Base-by-base conservation (phyloP, 2,329 filamentous ascomycete genomes). In the Alternaria solani region DNA sequence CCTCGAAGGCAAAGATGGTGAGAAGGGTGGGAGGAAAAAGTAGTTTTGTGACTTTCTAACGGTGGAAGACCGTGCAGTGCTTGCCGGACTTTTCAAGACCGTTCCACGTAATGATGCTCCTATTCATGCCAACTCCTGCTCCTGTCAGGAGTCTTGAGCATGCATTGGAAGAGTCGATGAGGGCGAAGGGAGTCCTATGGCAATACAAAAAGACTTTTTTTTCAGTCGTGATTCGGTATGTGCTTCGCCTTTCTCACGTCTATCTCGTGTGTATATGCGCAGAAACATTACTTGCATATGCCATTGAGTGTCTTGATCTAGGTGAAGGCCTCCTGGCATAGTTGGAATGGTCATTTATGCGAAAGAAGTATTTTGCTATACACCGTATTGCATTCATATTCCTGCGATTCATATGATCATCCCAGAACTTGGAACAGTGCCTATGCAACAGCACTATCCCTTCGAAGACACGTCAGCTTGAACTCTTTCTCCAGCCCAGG, bases 401-500 rank as follows among this genome's bases (percentile, higher is more conserved):
- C 14, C 6, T 11, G 32, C n/a, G 32, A 26, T 49, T 3, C 14
- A 9, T 25, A 12, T 42, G 14, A 38, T 30, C 9, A 25, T 32
- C 5, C 11, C 16, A 30, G 20, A 25, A 1, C 8, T 38, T 49
- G 9, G 4, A 49, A 14, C 25, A 23, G 30, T 14, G 34, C 30
- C 16, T 49, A 49, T 23, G 20, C 20, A 38, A 26, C 28, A 7
- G n/a, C 56, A 23, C 59, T 59, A 4, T 62, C 59, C 23, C 28
- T 59, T 28, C 59, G 51, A 48, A 59, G 20, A 39, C 56, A 62
- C 8, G 9, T 5, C n/a, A 43, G 46, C 51, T 57, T 60, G 32
- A 75, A 62, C 59, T 74, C 63, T 34, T 55, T 54, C 66, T 72
- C 65, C 11, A 76, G 42, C 1, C 57, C 65, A 7, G 66, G 63